Conservation (phyloP, 2,329 filamentous ascomycete species). For the Talaromyces sp. region DNA sequence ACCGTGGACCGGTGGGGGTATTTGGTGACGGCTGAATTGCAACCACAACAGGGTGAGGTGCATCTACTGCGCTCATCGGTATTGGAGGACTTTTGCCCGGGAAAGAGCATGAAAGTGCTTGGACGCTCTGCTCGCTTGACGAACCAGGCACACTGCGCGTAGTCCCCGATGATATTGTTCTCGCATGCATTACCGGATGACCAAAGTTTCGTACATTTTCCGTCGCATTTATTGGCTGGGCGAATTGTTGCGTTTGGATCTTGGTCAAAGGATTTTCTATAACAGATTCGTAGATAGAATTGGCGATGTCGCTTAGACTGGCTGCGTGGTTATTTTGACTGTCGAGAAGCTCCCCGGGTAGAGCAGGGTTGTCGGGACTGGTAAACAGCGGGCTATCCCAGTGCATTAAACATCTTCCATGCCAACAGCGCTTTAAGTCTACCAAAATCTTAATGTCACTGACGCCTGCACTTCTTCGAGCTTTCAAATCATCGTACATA, state of each 20-base stretch:
- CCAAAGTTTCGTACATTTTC: neutral
- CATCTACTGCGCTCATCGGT: constrained; percentile 31
- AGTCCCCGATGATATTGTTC: constrained; percentile 18
- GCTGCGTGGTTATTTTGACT: constrained; percentile 49
- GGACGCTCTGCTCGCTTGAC: constrained; percentile 51
- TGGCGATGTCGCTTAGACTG: constrained; percentile 37
- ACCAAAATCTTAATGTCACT: constrained; percentile 81
- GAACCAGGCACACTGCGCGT: constrained; percentile 15
- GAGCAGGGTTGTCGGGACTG: constrained; percentile 63
- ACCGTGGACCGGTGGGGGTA: constrained; percentile 28
- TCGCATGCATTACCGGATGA: neutral
- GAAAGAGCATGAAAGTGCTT: constrained; percentile 59
- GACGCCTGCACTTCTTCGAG: constrained; percentile 51
- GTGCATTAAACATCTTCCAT: constrained; percentile 80
- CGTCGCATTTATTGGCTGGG: neutral
- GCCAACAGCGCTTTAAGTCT: constrained; percentile 97
- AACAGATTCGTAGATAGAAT: constrained; percentile 20
- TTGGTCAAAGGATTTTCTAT: constrained; percentile 14
- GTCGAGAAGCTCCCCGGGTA: constrained; percentile 70
- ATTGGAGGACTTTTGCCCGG: constrained; percentile 44
- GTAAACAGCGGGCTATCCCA: constrained; percentile 76
- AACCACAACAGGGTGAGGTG: constrained; percentile 43
- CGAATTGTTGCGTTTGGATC: neutral
- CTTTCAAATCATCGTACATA: constrained; percentile 52
- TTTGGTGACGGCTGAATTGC: constrained; percentile 27